phyloP scores from a whole-genome alignment of 352 stramenopile species.

The Globisporangium nodosum region DNA sequence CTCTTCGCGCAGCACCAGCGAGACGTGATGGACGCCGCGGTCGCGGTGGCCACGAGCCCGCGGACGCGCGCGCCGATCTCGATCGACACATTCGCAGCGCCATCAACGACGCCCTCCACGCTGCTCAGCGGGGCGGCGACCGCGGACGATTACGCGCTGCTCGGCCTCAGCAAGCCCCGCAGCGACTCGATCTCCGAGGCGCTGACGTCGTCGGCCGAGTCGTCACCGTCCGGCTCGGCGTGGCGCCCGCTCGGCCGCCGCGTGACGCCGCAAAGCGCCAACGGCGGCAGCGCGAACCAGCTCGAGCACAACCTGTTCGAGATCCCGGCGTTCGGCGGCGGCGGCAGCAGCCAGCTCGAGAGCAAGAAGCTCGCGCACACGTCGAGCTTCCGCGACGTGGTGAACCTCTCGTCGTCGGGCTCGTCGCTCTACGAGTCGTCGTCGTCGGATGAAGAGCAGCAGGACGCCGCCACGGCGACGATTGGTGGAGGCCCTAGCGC shows the following conservation, averaged over 20 bases:
- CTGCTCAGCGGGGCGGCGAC: neutral
- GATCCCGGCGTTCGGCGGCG: conserved; percentile 15
- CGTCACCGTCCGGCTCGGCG: conserved; percentile 21
- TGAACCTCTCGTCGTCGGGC: conserved; percentile 42
- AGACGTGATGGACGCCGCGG: conserved; percentile 14
- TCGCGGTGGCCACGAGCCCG: conserved; percentile 14
- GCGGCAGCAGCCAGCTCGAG: conserved; percentile 11
- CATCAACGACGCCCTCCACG: neutral
- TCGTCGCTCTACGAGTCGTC: conserved; percentile 55
- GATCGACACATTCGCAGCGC: conserved; percentile 15
- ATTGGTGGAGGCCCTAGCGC: neutral
- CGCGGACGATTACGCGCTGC: conserved; percentile 10
- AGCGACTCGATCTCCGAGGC: conserved; percentile 42
- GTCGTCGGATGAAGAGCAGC: conserved; percentile 32
- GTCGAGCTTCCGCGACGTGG: conserved; percentile 39
- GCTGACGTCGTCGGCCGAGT: conserved; percentile 27
- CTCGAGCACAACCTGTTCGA: conserved; percentile 13
- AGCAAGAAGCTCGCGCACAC: conserved; percentile 23
- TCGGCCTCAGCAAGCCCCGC: conserved; percentile 20
- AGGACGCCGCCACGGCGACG: conserved; percentile 7
- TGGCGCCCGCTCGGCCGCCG: conserved; percentile 52
- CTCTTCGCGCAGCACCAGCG: conserved; percentile 17
- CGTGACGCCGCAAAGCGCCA: conserved; percentile 19
- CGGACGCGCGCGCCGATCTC: conserved; percentile 1
- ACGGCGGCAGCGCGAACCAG: conserved; percentile 16